phyloP scores from a whole-genome alignment of 2,329 filamentous ascomycete species.

The Grosmannia huntii region DNA sequence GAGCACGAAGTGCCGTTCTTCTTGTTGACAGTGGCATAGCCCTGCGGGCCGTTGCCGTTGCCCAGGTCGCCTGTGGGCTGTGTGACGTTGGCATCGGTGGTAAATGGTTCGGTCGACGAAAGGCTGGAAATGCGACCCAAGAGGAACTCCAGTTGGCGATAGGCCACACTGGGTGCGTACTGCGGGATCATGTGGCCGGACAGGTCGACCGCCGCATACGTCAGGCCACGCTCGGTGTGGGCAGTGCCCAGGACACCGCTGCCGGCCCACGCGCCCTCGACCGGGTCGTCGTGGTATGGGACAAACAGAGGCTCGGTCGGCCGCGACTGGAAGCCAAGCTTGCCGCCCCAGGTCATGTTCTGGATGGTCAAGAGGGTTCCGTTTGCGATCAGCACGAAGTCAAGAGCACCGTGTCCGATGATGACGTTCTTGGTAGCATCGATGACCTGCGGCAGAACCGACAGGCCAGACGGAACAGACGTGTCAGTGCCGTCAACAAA shows the following conservation, averaged over 20 bases:
- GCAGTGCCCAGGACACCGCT: slow-evolving; percentile 54
- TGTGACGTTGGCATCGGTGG: slow-evolving; percentile 11
- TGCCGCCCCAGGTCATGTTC: slow-evolving; percentile 69
- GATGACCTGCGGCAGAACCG: slow-evolving; percentile 57
- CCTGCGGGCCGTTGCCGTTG: slow-evolving; percentile 18
- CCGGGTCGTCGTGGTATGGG: slow-evolving; percentile 43
- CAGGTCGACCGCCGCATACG: slow-evolving; percentile 50
- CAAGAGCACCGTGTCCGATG: slow-evolving; percentile 58
- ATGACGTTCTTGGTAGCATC: slow-evolving; percentile 61
- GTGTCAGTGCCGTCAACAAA: slow-evolving; percentile 33
- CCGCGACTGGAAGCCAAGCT: slow-evolving; percentile 51
- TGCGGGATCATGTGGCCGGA: slow-evolving; percentile 58
- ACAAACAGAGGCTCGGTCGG: slow-evolving; percentile 56
- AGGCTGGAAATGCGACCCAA: slow-evolving; percentile 55
- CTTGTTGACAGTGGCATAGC: slow-evolving; percentile 6
- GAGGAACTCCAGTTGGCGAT: slow-evolving; percentile 62
- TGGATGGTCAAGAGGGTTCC: slow-evolving; percentile 62
- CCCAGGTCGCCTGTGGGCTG: slow-evolving; percentile 17
- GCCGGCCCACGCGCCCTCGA: slow-evolving; percentile 18
- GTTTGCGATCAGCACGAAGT: slow-evolving; percentile 55
- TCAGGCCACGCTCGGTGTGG: slow-evolving; percentile 64
- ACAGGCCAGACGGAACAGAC: slow-evolving; percentile 38
- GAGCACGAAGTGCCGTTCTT: neutral
- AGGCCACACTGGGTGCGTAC: slow-evolving; percentile 55
- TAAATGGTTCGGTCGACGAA: slow-evolving; percentile 26